Percentiles rank a stretch among this genome's conserved stretches.
Conservation (phyloP, 2,329 filamentous ascomycete genomes). For the Geosmithia flava region DNA sequence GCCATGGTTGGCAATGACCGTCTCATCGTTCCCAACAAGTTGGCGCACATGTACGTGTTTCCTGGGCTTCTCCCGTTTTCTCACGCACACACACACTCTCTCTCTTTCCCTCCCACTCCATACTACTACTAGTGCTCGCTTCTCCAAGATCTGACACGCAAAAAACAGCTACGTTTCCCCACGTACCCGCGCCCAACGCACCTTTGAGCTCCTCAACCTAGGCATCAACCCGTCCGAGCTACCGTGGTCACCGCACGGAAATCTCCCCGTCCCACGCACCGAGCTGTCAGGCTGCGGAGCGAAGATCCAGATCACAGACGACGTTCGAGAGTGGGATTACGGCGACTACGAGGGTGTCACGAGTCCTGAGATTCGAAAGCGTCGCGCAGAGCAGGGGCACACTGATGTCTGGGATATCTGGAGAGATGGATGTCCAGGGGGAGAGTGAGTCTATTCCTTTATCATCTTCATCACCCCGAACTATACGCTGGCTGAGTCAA, state of each 20-base stretch:
- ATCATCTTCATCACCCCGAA: neutral
- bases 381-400: constrained; percentile 43
- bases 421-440: constrained; percentile 75
- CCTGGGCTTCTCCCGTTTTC: neutral
- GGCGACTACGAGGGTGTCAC: constrained; percentile 78
- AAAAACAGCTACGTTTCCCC: constrained; percentile 66
- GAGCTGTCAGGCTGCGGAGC: constrained; percentile 39
- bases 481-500: no score
- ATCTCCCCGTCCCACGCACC: constrained; percentile 15
- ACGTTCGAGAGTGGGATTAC: constrained; percentile 79
- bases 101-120: neutral
- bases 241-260: constrained; percentile 53
- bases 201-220: constrained; percentile 77
- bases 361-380: constrained; percentile 51
- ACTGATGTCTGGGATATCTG: constrained; percentile 68
- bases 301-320: constrained; percentile 53
- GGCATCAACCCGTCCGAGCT: constrained; percentile 46
- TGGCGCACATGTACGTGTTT: constrained; percentile 62
- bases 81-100: constrained; percentile 4
- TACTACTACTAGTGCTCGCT: neutral
- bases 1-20: constrained; percentile 77
- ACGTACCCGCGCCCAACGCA: constrained; percentile 70
- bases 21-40: constrained; percentile 69
- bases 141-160: neutral
- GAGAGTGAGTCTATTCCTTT: constrained; percentile 49